phyloP scores from a whole-genome alignment of 1,139 yeast species.

The Candida neerlandica region DNA sequence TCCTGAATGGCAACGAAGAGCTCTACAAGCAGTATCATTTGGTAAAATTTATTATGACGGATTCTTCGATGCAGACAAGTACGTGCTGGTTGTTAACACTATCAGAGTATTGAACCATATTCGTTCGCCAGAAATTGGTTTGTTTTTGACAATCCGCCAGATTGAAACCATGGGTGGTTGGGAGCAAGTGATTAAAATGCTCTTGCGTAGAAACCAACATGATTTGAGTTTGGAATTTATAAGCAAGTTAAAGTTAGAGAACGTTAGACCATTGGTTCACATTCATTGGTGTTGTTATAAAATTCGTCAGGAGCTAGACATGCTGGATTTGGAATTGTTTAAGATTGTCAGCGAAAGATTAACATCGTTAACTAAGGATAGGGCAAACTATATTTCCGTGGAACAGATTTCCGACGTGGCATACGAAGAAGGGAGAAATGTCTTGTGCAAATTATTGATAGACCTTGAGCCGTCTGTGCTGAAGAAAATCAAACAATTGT shows the following conservation, averaged over 20 bases:
- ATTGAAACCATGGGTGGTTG: constrained; percentile 54
- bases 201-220: constrained; percentile 64
- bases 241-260: constrained; percentile 45
- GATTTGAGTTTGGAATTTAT: constrained; percentile 65
- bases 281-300: constrained; percentile 83
- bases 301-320: constrained; percentile 54
- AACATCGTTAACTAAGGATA: constrained; percentile 18
- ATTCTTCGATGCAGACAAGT: constrained; percentile 56
- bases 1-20: constrained; percentile 74
- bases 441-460: constrained; percentile 65
- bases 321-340: constrained; percentile 62
- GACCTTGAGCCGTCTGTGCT: constrained; percentile 69
- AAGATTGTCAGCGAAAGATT: constrained; percentile 52
- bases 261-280: constrained; percentile 59
- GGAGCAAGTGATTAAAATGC: constrained; percentile 56
- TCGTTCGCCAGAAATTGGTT: constrained; percentile 63
- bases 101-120: constrained; percentile 72
- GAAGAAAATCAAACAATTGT: constrained; percentile 62
- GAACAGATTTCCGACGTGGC: constrained; percentile 71
- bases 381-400: constrained; percentile 50
- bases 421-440: constrained; percentile 77
- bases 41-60: constrained; percentile 69
- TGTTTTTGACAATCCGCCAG: constrained; percentile 65
- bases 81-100: constrained; percentile 59
- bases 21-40: constrained; percentile 80